Evolutionary conservation across 2,329 filamentous ascomycete genomes (phyloP), one percentile per base, ranked within the genome.

Genomic region (Ophiocordyceps camponoti-saundersi): DNA sequence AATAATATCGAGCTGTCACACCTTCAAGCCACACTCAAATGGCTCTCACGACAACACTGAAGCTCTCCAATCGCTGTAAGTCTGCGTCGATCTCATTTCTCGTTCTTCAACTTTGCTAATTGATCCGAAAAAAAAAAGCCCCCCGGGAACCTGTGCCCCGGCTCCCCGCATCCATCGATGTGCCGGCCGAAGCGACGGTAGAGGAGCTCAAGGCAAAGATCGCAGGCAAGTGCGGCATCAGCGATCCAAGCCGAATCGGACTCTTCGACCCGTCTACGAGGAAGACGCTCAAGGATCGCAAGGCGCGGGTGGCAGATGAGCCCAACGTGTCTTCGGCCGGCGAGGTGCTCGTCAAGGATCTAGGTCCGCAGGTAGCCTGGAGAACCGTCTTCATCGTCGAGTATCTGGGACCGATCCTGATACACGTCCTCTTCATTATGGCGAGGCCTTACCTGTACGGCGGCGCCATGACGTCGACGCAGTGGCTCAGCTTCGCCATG

Each of bases 301-400:
- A 69, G 55, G 75, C 75, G 20, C 61, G 70, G 43, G 52, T 81
- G 34, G 59, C 59, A 30, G 63, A 73, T 48, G 69, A 73, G 55
- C 57, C 66, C 29, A 66, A 66, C 47, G 68, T 80, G 10, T 57
- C 67, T 45, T 62, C 66, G 32, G 60, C 65, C 13, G 68, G 69
- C 48, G 73, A 79, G 62, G 64, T 98, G 44, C 79, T 92, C 55
- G 85, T 96, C 52, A 96, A 98, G 69, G 90, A 98, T 61, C 73
- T 98, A 29, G 92, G 92, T 16, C 77, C 81, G 44, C 92, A 98
- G 65, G 82, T 95, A 48, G 79, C 79, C 51, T 98, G 92, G 92
- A 81, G 80, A 53, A 92, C 86, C 50, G 90, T 96, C 63, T 98
- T 90, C 71, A 69, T 95, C 52, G 80, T 95, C 69, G 92, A 98